These are phyloP conservation scores for Colletotrichum lupini DNA, from an alignment of 2,329 filamentous ascomycete species.

Conservation along the genomic window DNA sequence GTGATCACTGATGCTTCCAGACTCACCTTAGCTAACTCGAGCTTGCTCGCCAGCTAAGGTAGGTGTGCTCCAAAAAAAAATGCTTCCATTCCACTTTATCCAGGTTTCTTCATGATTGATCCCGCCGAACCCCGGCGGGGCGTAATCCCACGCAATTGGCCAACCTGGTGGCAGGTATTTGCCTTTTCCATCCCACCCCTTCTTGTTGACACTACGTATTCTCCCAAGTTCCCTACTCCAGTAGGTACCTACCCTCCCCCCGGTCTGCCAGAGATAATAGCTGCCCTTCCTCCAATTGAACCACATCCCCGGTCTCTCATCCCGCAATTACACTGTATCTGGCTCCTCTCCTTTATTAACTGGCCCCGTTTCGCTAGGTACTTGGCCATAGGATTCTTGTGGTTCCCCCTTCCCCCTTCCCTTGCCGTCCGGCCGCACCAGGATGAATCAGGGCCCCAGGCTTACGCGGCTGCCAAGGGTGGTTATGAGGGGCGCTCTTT, in stretches of 20 bases:
- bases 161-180: background rate
- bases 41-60: background rate
- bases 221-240: background rate
- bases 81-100: background rate
- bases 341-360: constrained; percentile 16
- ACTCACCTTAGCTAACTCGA: background rate
- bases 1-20: background rate
- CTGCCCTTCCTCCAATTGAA: background rate
- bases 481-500: background rate
- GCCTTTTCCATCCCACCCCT: background rate
- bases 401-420: background rate
- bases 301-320: constrained; percentile 9
- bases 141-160: background rate
- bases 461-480: constrained; percentile 35
- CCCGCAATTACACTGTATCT: constrained; percentile 27
- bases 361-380: constrained; percentile 18
- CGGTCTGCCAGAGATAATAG: background rate
- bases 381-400: background rate
- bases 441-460: constrained; percentile 33
- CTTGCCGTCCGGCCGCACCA: constrained; percentile 33
- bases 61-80: background rate
- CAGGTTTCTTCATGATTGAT: background rate
- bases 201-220: background rate
- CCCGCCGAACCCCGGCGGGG: background rate
- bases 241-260: background rate